Conservation (phyloP, 129 eudicot species). For the Ambrosia artemisiifolia region DNA sequence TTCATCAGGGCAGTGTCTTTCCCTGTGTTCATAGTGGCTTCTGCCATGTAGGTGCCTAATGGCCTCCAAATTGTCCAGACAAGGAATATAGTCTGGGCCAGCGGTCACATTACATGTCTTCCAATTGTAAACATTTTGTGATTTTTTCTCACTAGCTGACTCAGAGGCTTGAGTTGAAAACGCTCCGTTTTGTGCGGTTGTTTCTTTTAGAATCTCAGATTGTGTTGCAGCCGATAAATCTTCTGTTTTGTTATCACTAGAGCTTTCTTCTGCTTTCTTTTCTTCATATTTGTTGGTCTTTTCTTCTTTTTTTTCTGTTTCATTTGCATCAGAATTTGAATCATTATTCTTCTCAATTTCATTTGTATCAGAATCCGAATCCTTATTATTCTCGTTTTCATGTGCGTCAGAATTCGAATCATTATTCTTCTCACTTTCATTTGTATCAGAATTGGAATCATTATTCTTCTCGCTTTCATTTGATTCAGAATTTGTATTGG, state of each 20-base stretch:
- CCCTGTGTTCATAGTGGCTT: conserved; percentile 58
- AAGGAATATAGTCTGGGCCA: conserved; percentile 67
- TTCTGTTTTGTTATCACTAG: conserved; percentile 24
- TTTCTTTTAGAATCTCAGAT: conserved; percentile 52
- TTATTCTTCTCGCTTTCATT: conserved; percentile 23
- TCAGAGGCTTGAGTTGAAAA: conserved; percentile 60
- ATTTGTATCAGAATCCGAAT: conserved; percentile 11
- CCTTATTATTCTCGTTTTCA: conserved; percentile 19
- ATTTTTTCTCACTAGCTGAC: conserved; percentile 50
- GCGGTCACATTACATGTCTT: conserved; percentile 61
- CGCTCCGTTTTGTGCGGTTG: conserved; percentile 44
- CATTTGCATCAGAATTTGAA: conserved; percentile 24
- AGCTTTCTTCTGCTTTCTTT: conserved; percentile 28
- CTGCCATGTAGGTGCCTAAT: conserved; percentile 46
- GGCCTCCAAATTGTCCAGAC: conserved; percentile 62
- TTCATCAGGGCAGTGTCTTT: conserved; percentile 61
- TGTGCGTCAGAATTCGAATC: conserved; percentile 10
- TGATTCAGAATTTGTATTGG: conserved; percentile 16
- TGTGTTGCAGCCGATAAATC: conserved; percentile 42
- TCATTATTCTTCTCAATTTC: conserved; percentile 8
- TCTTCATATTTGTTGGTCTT: conserved; percentile 29
- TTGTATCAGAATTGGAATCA: not conserved
- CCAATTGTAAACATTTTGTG: conserved; percentile 43
- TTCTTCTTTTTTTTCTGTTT: conserved; percentile 24
- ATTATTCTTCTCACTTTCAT: conserved; percentile 12